Conservation (phyloP, 2,329 filamentous ascomycete genomes). For the Rhytidhysteron rufulum region DNA sequence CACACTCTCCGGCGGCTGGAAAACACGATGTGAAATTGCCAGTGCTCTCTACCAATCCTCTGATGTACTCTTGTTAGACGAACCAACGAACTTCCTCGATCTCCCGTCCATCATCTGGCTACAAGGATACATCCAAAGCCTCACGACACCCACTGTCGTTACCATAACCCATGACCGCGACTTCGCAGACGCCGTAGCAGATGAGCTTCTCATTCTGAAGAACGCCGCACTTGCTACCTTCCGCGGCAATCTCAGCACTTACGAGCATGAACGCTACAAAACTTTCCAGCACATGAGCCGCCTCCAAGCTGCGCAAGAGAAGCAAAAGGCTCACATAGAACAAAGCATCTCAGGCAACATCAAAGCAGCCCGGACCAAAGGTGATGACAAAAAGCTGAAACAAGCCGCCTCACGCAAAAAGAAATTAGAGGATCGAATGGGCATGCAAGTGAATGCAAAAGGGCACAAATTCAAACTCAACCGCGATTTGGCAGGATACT, state of each 20-base stretch:
- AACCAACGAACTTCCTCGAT: slow-evolving; percentile 85
- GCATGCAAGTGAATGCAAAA: slow-evolving; percentile 66
- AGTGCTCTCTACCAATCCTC: slow-evolving; percentile 65
- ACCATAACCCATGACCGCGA: slow-evolving; percentile 82
- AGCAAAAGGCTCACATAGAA: slow-evolving; percentile 76
- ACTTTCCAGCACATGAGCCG: slow-evolving; percentile 64
- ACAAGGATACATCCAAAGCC: slow-evolving; percentile 63
- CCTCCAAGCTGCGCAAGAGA: slow-evolving; percentile 79
- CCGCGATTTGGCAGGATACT: slow-evolving; percentile 58
- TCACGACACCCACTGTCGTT: slow-evolving; percentile 62
- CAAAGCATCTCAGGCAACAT: slow-evolving; percentile 72
- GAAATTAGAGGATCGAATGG: slow-evolving; percentile 78
- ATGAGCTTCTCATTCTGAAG: slow-evolving; percentile 71
- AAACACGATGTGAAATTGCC: slow-evolving; percentile 41
- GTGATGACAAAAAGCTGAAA: slow-evolving; percentile 81
- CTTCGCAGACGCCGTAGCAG: slow-evolving; percentile 71
- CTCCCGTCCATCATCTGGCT: slow-evolving; percentile 82
- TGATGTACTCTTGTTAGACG: slow-evolving; percentile 77
- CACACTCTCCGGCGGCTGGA: slow-evolving; percentile 66
- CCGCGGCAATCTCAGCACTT: slow-evolving; percentile 68
- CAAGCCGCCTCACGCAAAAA: slow-evolving; percentile 81
- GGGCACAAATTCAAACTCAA: slow-evolving; percentile 80
- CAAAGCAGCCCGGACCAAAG: slow-evolving; percentile 69
- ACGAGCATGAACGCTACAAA: slow-evolving; percentile 65
- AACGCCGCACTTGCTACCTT: slow-evolving; percentile 71